Percentiles rank a stretch among this genome's conserved stretches.
Conservation (phyloP, 148 eudicot species). For the Vaccinium darrowii region DNA sequence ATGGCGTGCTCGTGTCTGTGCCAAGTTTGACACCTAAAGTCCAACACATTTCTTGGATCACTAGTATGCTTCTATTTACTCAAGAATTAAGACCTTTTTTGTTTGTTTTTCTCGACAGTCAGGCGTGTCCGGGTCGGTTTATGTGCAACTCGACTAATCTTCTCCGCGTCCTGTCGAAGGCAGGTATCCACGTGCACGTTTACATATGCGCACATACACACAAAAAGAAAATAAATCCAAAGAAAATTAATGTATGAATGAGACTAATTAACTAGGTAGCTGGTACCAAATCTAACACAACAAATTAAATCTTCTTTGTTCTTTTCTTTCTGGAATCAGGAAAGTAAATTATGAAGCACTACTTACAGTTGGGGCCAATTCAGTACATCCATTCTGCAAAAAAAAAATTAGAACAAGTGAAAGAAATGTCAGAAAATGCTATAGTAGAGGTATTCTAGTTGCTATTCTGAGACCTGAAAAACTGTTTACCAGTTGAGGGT, state of each 20-base stretch:
- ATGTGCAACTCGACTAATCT: no score
- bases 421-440: neutral
- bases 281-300: neutral
- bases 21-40: no score
- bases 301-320: neutral
- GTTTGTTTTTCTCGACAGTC: no score
- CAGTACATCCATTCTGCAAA: constrained; percentile 56
- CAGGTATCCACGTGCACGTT: no score
- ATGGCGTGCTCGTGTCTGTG: no score
- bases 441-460: neutral
- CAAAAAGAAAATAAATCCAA: neutral
- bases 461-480: neutral
- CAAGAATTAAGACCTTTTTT: no score
- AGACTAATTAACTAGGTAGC: neutral
- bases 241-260: neutral
- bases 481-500: constrained; percentile 49
- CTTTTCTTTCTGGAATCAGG: neutral
- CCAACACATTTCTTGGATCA: no score
- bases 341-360: neutral
- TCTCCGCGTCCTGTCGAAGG: no score
- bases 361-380: constrained; percentile 70
- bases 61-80: no score
- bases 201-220: no score
- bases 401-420: neutral
- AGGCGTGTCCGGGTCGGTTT: no score